Conservation (phyloP, 2,329 filamentous ascomycete species). For the Pseudogymnoascus sp. region DNA sequence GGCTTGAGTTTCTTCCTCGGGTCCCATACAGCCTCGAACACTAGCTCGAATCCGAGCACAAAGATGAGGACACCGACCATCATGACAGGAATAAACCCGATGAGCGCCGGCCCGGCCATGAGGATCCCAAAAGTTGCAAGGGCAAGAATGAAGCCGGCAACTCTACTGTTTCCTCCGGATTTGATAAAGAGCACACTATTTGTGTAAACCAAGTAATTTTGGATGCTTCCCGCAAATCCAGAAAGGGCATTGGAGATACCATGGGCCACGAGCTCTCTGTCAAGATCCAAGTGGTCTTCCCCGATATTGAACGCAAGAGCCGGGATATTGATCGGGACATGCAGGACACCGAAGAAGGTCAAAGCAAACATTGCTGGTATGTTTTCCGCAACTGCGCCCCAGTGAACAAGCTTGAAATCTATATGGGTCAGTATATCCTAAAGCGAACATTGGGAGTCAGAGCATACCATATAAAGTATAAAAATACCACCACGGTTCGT, state of each 20-base stretch:
- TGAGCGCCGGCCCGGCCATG: slow-evolving; percentile 75
- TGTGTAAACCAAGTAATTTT: slow-evolving; percentile 96
- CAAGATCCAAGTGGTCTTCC: slow-evolving; percentile 85
- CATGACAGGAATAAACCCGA: slow-evolving; percentile 93
- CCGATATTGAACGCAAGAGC: slow-evolving; percentile 83
- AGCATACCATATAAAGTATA: slow-evolving; percentile 84
- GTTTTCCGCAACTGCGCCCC: slow-evolving; percentile 72
- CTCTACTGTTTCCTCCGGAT: slow-evolving; percentile 77
- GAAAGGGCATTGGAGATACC: slow-evolving; percentile 89
- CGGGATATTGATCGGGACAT: slow-evolving; percentile 96
- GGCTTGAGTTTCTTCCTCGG: slow-evolving; percentile 81
- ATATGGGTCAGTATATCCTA: slow-evolving; percentile 8
- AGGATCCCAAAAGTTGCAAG: slow-evolving; percentile 71
- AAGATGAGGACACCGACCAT: slow-evolving; percentile 95
- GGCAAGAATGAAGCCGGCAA: slow-evolving; percentile 81
- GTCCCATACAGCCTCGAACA: slow-evolving; percentile 79
- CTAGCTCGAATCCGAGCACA: slow-evolving; percentile 82
- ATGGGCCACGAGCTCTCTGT: slow-evolving; percentile 85
- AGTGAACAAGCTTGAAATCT: slow-evolving; percentile 78
- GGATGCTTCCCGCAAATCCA: slow-evolving; percentile 76
- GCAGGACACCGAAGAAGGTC: slow-evolving; percentile 93
- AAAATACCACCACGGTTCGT: slow-evolving; percentile 94
- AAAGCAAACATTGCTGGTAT: slow-evolving; percentile 93
- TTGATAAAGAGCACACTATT: slow-evolving; percentile 96
- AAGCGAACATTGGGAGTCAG: slow-evolving; percentile 14